Percentiles rank a stretch among this genome's conserved stretches.
These are phyloP conservation scores for Naganishia kalamii DNA, from an alignment of 768 basidiomycete species.

Conservation along the genomic window DNA sequence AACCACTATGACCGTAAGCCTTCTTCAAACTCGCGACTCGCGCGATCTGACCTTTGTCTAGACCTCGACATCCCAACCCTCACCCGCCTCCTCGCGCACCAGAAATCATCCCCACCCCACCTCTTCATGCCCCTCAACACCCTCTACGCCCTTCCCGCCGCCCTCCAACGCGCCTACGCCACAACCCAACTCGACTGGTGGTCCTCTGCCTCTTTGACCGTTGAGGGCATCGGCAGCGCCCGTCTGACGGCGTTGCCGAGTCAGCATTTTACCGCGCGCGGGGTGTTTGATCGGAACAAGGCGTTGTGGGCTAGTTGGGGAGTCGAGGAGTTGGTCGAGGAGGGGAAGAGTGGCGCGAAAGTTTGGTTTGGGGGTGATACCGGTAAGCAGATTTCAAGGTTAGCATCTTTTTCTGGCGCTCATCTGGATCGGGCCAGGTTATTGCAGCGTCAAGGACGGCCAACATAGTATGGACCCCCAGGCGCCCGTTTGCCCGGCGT, in stretches of 20 bases:
- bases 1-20: slow-evolving; percentile 46
- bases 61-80: slow-evolving; percentile 34
- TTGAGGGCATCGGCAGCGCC: slow-evolving; percentile 35
- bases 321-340: slow-evolving; percentile 46
- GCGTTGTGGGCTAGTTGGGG: slow-evolving; percentile 66
- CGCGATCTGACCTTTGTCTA: background rate
- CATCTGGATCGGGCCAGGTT: slow-evolving; percentile 30
- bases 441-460: slow-evolving; percentile 36
- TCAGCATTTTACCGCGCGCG: slow-evolving; percentile 60
- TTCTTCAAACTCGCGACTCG: background rate
- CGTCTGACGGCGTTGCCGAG: slow-evolving; percentile 49
- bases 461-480: slow-evolving; percentile 32
- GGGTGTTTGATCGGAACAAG: slow-evolving; percentile 53
- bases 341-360: slow-evolving; percentile 29
- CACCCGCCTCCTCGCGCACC: slow-evolving; percentile 36
- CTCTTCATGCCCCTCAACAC: slow-evolving; percentile 61
- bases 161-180: slow-evolving; percentile 43
- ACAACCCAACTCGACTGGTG: slow-evolving; percentile 63
- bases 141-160: slow-evolving; percentile 47
- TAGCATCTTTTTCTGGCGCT: background rate
- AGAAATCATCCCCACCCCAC: slow-evolving; percentile 53
- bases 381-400: slow-evolving; percentile 48
- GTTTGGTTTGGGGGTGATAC: slow-evolving; percentile 63
- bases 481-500: slow-evolving; percentile 61
- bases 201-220: slow-evolving; percentile 48